phyloP scores from a whole-genome alignment of 2,329 filamentous ascomycete genomes.

The Diaporthe vaccinii region DNA sequence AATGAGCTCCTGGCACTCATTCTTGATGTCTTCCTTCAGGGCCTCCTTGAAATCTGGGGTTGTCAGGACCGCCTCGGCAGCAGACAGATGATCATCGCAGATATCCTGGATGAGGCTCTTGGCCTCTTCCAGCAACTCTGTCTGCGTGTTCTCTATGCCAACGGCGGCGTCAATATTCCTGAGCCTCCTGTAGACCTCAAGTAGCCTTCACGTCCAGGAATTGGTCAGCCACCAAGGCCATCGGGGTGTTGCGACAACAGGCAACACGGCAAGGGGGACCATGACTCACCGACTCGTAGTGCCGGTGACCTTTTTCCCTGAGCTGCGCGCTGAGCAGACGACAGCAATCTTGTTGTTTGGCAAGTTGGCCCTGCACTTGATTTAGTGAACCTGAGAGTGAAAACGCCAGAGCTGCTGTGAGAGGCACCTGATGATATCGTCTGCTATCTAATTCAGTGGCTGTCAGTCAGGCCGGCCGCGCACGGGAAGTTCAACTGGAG shows the following conservation, averaged over 20 bases:
- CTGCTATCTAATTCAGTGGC: slow-evolving; percentile 63
- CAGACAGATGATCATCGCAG: slow-evolving; percentile 82
- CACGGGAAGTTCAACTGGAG: slow-evolving; percentile 3
- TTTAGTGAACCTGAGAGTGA: slow-evolving; percentile 14
- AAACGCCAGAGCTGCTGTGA: slow-evolving; percentile 35
- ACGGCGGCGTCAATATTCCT: slow-evolving; percentile 66
- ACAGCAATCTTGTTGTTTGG: slow-evolving; percentile 83
- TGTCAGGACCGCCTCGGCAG: slow-evolving; percentile 74
- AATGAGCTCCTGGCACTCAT: slow-evolving; percentile 84
- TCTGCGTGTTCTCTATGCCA: slow-evolving; percentile 65
- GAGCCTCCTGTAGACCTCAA: slow-evolving; percentile 72
- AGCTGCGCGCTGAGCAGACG: slow-evolving; percentile 95
- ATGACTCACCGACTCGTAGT: slow-evolving; percentile 90
- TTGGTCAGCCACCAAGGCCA: slow-evolving; percentile 17
- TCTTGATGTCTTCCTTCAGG: slow-evolving; percentile 77
- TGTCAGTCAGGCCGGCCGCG: slow-evolving; percentile 37
- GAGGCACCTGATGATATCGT: slow-evolving; percentile 76
- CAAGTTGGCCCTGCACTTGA: slow-evolving; percentile 67
- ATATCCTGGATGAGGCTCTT: slow-evolving; percentile 84
- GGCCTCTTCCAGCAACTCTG: slow-evolving; percentile 73
- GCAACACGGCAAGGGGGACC: slow-evolving; percentile 31
- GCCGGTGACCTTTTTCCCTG: slow-evolving; percentile 92
- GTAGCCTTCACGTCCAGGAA: slow-evolving; percentile 56
- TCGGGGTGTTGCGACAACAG: neutral
- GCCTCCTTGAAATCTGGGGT: slow-evolving; percentile 68